Percentiles rank a stretch among this genome's conserved stretches.
phyloP scores from a whole-genome alignment of 208 protist genomes.

The Trypanosoma brucei region DNA sequence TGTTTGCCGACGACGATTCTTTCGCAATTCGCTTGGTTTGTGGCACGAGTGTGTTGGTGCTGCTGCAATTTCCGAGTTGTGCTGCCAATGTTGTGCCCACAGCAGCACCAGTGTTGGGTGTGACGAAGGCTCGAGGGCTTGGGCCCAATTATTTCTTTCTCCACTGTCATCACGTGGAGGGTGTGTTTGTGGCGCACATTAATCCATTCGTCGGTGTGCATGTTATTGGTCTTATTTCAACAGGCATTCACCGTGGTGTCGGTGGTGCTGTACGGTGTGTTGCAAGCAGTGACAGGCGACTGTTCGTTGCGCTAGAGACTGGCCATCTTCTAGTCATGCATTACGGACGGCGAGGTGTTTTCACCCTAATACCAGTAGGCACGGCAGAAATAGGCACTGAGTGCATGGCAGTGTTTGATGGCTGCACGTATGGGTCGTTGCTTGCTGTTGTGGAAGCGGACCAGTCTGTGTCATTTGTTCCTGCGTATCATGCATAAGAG shows the following conservation, averaged over 20 bases:
- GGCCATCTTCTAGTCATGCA: constrained; percentile 72
- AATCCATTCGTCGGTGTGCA: constrained; percentile 59
- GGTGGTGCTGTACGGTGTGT: constrained; percentile 55
- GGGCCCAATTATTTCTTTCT: constrained; percentile 66
- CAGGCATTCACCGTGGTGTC: constrained; percentile 53
- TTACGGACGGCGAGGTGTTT: constrained; percentile 34
- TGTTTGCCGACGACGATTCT: constrained; percentile 70
- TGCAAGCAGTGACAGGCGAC: constrained; percentile 48
- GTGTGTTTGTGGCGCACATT: constrained; percentile 57
- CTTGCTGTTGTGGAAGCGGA: constrained; percentile 62
- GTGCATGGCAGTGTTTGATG: constrained; percentile 40
- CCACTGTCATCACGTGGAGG: constrained; percentile 41
- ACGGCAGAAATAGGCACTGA: constrained; percentile 46
- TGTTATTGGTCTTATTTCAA: constrained; percentile 62
- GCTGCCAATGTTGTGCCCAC: constrained; percentile 27
- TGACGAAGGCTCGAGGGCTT: constrained; percentile 42
- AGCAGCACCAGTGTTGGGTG: constrained; percentile 46
- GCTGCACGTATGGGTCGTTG: constrained; percentile 58
- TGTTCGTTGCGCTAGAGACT: constrained; percentile 68
- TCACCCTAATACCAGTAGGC: constrained; percentile 64
- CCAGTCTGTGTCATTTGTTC: constrained; percentile 46
- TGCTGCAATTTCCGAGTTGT: constrained; percentile 34
- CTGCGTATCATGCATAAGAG: constrained; percentile 59
- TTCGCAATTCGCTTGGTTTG: constrained; percentile 54
- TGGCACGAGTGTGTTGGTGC: constrained; percentile 32